phyloP scores from a whole-genome alignment of 306 rosid genomes.

The Prunus kanzakura region DNA sequence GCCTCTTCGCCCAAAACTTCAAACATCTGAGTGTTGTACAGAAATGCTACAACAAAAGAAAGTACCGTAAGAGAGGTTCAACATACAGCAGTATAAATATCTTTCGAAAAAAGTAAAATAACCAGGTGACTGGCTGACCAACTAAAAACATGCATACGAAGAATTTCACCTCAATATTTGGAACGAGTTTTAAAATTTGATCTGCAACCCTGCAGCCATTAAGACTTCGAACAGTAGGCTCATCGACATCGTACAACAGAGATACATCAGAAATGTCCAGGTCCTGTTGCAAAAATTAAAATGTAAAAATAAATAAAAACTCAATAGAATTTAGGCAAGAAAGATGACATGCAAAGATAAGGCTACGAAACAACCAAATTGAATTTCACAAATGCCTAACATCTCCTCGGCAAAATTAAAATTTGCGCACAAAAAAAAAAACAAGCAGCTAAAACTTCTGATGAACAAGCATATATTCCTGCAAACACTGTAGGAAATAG shows the following conservation, averaged over 20 bases:
- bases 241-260: conserved; percentile 63
- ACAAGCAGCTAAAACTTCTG: neutral
- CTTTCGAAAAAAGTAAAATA: neutral
- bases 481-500: neutral
- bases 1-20: conserved; percentile 90
- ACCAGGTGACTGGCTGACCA: neutral
- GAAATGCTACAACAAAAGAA: conserved; percentile 56
- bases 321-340: neutral
- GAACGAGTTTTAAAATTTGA: conserved; percentile 88
- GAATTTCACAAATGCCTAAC: neutral
- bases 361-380: neutral
- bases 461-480: neutral
- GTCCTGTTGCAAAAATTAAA: conserved; percentile 43
- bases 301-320: neutral
- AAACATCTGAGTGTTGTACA: conserved; percentile 68
- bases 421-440: neutral
- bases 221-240: conserved; percentile 86
- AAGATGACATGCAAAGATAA: neutral
- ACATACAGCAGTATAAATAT: conserved; percentile 12
- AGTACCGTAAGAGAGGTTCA: neutral
- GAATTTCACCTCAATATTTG: conserved; percentile 65
- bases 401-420: neutral
- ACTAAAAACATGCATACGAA: conserved; percentile 10
- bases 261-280: conserved; percentile 74
- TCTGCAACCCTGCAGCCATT: conserved; percentile 93